These are phyloP conservation scores for Vitis rotundifolia DNA, from an alignment of 164 flowering plant species.

Conservation along the genomic window DNA sequence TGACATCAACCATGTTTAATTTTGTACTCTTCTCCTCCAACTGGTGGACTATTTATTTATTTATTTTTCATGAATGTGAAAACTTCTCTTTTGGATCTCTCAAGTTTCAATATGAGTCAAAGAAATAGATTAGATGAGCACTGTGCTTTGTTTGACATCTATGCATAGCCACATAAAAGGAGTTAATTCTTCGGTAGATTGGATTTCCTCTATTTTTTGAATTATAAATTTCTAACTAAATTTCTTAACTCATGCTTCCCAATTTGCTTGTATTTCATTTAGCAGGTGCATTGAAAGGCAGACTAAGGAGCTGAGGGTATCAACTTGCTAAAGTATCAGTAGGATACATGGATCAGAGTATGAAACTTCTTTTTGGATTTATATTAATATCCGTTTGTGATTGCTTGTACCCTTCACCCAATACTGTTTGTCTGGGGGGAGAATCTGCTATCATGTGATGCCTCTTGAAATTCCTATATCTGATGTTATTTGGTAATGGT, in stretches of 20 bases:
- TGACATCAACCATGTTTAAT: too few species aligned
- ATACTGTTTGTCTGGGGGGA: not conserved
- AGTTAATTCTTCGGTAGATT: not conserved
- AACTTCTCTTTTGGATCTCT: too few species aligned
- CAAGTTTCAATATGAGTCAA: too few species aligned
- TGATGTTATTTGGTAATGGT: too few species aligned
- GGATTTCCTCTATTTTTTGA: not conserved
- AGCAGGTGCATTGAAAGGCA: constrained; percentile 17
- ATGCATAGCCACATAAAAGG: too few species aligned
- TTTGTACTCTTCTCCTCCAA: too few species aligned
- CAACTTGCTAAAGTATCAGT: not conserved
- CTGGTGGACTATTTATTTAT: too few species aligned
- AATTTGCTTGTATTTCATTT: not conserved
- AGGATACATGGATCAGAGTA: constrained; percentile 25
- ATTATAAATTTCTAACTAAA: not conserved
- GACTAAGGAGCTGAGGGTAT: constrained; percentile 8
- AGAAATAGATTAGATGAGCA: too few species aligned
- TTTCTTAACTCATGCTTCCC: not conserved
- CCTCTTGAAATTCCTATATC: too few species aligned
- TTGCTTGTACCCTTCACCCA: not conserved
- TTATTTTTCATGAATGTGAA: too few species aligned
- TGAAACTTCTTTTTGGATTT: not conserved
- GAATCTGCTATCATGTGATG: not conserved
- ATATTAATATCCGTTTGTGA: not conserved
- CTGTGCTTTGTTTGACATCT: too few species aligned